These are phyloP conservation scores for Arxiozyma bovina DNA, from an alignment of 1,139 yeast species.

Conservation along the genomic window DNA sequence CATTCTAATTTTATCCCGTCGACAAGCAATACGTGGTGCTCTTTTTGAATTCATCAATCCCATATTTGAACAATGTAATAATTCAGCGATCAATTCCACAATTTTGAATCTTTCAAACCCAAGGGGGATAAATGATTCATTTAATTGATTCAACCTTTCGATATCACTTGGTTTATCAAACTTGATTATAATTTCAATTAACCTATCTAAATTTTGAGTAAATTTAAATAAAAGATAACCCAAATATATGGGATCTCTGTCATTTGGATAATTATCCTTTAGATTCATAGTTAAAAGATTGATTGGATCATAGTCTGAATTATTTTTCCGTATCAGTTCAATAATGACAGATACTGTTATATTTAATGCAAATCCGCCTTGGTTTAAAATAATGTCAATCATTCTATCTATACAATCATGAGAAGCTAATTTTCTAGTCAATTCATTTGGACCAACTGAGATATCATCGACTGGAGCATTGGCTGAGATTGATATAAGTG, in stretches of 20 bases:
- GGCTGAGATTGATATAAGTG: slow-evolving; percentile 85
- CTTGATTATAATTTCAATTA: slow-evolving; percentile 36
- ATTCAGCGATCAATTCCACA: slow-evolving; percentile 89
- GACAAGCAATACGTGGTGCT: slow-evolving; percentile 69
- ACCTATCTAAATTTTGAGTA: slow-evolving; percentile 30
- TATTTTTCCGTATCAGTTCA: slow-evolving; percentile 89
- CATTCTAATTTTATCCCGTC: slow-evolving; percentile 61
- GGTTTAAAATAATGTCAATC: slow-evolving; percentile 67
- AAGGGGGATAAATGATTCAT: slow-evolving; percentile 52
- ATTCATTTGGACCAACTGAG: slow-evolving; percentile 90
- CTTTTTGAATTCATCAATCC: slow-evolving; percentile 76
- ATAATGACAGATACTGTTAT: slow-evolving; percentile 93
- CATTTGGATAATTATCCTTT: slow-evolving; percentile 85
- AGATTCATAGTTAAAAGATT: slow-evolving; percentile 73
- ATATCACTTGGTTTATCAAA: slow-evolving; percentile 12
- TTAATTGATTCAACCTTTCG: slow-evolving; percentile 22
- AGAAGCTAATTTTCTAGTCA: slow-evolving; percentile 79
- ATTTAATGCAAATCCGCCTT: slow-evolving; percentile 75
- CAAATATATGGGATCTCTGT: slow-evolving; percentile 65
- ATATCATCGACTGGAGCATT: slow-evolving; percentile 59
- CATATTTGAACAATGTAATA: slow-evolving; percentile 95
- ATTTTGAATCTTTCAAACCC: slow-evolving; percentile 94
- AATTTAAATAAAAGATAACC: slow-evolving; percentile 33
- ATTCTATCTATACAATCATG: slow-evolving; percentile 54
- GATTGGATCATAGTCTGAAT: slow-evolving; percentile 87